Evolutionary conservation across 495 filamentous ascomycete genomes (phyloP).

Genomic region (Pyrenula massariospora): DNA sequence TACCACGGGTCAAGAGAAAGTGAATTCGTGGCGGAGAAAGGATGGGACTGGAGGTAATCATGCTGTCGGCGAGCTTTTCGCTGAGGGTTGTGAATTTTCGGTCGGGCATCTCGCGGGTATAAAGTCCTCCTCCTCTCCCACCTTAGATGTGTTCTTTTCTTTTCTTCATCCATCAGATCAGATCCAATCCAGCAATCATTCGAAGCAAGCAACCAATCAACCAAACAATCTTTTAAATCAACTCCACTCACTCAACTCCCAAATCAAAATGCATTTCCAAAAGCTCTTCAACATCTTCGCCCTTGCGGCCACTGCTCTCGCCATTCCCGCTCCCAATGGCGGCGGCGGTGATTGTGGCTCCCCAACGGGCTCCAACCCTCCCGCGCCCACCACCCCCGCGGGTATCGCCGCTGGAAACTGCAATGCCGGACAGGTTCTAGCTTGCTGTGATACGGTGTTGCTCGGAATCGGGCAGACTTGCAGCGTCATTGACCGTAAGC

Average conservation of each 20-base stretch:
- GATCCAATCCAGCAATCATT: not conserved
- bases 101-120: not conserved
- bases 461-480: not conserved
- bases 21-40: too few species aligned
- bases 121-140: not conserved
- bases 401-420: not conserved
- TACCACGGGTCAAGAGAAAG: not conserved
- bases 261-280: not conserved
- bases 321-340: not conserved
- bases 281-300: not conserved
- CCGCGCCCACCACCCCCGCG: not conserved
- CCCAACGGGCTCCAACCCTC: too few species aligned
- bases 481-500: not conserved
- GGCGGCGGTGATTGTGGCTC: too few species aligned
- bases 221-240: not conserved
- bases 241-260: not conserved
- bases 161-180: not conserved
- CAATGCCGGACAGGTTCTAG: not conserved
- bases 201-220: not conserved
- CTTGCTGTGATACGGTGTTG: not conserved
- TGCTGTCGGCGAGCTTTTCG: too few species aligned
- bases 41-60: too few species aligned
- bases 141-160: too few species aligned
- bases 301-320: not conserved
- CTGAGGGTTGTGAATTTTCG: too few species aligned